phyloP scores from a whole-genome alignment of 2,329 filamentous ascomycete genomes.

The Alternaria consortialis region DNA sequence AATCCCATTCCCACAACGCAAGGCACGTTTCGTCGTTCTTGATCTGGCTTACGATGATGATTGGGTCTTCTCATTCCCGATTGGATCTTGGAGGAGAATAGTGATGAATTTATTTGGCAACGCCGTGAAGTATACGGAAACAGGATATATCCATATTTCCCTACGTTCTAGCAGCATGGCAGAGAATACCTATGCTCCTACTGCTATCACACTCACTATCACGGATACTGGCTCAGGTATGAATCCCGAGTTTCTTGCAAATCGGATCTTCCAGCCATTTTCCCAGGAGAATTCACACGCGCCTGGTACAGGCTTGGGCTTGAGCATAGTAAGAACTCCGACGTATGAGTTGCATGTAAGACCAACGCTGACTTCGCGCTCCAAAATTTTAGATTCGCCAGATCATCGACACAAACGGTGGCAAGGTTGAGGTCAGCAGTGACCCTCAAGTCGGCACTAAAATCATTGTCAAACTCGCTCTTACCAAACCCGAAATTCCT shows the following conservation, averaged over 20 bases:
- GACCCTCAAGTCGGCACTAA: conserved; percentile 28
- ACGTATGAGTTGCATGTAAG: neutral
- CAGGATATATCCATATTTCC: conserved; percentile 42
- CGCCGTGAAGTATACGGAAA: conserved; percentile 47
- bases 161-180: conserved; percentile 23
- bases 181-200: conserved; percentile 9
- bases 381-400: conserved; percentile 23
- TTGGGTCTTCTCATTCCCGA: conserved; percentile 56
- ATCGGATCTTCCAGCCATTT: conserved; percentile 47
- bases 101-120: conserved; percentile 52
- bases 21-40: conserved; percentile 38
- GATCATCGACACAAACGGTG: conserved; percentile 40
- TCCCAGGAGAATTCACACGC: conserved; percentile 44
- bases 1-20: conserved; percentile 16
- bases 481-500: conserved; percentile 15
- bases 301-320: conserved; percentile 36
- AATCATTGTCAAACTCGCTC: conserved; percentile 29
- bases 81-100: conserved; percentile 47
- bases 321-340: conserved; percentile 18
- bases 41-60: conserved; percentile 36
- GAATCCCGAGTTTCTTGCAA: conserved; percentile 43
- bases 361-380: neutral
- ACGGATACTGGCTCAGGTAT: conserved; percentile 48
- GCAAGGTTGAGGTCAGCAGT: conserved; percentile 42
- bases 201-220: conserved; percentile 47